Percentiles rank a stretch among this genome's conserved stretches.
phyloP scores from a whole-genome alignment of 169 alveolate genomes.

The Plasmodium inui region DNA sequence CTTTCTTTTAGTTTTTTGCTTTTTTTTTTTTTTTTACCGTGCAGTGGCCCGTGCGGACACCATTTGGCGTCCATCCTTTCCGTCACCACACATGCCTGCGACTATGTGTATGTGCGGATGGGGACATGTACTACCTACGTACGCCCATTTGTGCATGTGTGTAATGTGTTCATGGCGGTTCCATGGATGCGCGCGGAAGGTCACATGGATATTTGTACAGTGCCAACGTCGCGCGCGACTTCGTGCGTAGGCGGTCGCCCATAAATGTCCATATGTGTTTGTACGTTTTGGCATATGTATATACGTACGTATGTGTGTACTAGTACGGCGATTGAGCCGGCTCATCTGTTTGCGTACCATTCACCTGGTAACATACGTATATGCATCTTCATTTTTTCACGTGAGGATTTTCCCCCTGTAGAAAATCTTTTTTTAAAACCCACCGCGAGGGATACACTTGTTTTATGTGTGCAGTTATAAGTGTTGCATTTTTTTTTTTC shows the following conservation, averaged over 20 bases:
- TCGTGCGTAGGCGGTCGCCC: not conserved
- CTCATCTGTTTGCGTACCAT: not conserved
- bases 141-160: not conserved
- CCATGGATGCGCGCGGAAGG: not conserved
- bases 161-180: not conserved
- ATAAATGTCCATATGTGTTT: not conserved
- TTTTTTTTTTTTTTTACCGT: not conserved
- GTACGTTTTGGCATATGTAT: not conserved
- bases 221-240: not conserved
- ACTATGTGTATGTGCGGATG: not conserved
- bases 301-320: not conserved
- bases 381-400: not conserved
- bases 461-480: not conserved
- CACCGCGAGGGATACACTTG: not conserved
- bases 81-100: not conserved
- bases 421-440: not conserved
- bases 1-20: not conserved
- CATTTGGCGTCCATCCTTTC: conserved; percentile 1
- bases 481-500: not conserved
- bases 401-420: not conserved
- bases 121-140: not conserved
- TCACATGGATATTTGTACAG: conserved; percentile 1
- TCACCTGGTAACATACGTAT: not conserved
- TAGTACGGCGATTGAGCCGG: not conserved
- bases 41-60: not conserved